A percentile compares a stretch with the other conserved stretches of the same genome.
These are phyloP conservation scores for Pseudozyma hubeiensis DNA, from an alignment of 1,284 basidiomycete genomes.

Conservation along the genomic window DNA sequence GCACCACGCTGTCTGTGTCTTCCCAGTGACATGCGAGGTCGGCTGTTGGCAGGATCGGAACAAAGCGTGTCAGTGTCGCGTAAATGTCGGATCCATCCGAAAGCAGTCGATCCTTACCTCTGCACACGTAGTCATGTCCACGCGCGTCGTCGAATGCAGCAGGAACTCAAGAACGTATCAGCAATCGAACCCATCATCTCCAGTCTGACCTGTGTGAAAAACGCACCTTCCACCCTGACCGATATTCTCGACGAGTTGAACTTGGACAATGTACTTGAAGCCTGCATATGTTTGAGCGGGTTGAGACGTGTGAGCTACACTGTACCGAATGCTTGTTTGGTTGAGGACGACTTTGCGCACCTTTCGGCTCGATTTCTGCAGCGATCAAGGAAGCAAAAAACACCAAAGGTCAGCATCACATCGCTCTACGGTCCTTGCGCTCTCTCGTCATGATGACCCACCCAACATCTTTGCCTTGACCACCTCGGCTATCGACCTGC, in stretches of 20 bases:
- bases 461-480: conserved; percentile 56
- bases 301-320: background rate
- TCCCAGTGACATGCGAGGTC: conserved; percentile 61
- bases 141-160: background rate
- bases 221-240: conserved; percentile 59
- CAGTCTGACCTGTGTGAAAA: background rate
- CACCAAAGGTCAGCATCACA: background rate
- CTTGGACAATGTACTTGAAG: conserved; percentile 60
- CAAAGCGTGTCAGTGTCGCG: background rate
- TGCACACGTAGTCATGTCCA: conserved; percentile 4
- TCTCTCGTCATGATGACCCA: conserved; percentile 3
- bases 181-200: background rate
- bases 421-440: background rate
- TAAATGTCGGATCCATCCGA: background rate
- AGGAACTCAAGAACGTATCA: background rate
- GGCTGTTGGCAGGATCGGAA: conserved; percentile 23
- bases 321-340: background rate
- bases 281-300: conserved; percentile 7
- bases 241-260: conserved; percentile 58
- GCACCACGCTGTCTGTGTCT: conserved; percentile 52
- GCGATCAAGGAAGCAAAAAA: too few species aligned
- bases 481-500: conserved; percentile 42
- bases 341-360: conserved; percentile 5
- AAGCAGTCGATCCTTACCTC: conserved; percentile 5
- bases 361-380: conserved; percentile 52